Conservation (phyloP, 768 basidiomycete genomes). For the Phaeotremella skinneri region DNA sequence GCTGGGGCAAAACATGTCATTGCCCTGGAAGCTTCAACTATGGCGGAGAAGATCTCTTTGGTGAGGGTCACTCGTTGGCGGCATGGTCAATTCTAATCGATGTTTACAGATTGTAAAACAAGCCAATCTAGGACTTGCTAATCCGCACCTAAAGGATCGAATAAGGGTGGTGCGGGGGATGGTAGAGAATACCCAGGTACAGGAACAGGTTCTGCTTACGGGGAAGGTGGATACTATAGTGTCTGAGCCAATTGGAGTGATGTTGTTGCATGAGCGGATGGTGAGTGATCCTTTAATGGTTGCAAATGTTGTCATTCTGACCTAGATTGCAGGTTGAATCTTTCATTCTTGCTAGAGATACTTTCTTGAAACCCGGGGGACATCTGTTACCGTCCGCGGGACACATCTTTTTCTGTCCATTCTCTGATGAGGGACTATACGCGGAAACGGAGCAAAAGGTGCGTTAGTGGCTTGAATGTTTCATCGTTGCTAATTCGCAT, state of each 20-base stretch:
- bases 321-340: conserved; percentile 41
- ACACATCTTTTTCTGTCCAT: conserved; percentile 46
- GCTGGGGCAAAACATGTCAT: conserved; percentile 49
- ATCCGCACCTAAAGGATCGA: conserved; percentile 40
- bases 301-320: conserved; percentile 14
- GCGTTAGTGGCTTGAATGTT: neutral
- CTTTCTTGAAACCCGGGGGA: conserved; percentile 48
- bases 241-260: conserved; percentile 50
- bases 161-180: conserved; percentile 46
- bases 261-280: conserved; percentile 51
- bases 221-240: conserved; percentile 51
- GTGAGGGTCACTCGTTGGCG: conserved; percentile 24
- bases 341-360: conserved; percentile 46
- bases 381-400: conserved; percentile 45
- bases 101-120: conserved; percentile 33
- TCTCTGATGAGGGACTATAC: conserved; percentile 45
- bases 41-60: conserved; percentile 48
- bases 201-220: conserved; percentile 33
- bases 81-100: neutral
- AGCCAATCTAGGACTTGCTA: conserved; percentile 35
- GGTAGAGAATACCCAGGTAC: conserved; percentile 42
- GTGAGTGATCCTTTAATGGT: conserved; percentile 20
- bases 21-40: conserved; percentile 48
- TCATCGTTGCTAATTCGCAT: neutral
- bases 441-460: conserved; percentile 50